Evolutionary conservation across 2,329 filamentous ascomycete species (phyloP).

Genomic region (Thermomyces lanuginosus): DNA sequence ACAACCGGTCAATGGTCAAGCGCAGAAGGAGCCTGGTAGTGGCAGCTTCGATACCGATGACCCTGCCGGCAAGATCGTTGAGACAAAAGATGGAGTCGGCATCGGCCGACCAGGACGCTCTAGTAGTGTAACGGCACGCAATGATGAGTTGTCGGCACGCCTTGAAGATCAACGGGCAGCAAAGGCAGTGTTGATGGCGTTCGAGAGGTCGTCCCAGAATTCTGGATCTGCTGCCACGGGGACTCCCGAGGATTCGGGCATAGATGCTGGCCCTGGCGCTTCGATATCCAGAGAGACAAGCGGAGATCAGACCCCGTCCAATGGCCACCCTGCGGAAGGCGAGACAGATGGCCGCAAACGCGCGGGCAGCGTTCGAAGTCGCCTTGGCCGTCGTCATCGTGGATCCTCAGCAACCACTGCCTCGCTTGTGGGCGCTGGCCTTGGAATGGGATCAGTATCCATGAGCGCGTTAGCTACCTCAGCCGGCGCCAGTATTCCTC

Average conservation of each 20-base stretch:
- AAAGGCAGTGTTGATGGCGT: conserved; percentile 45
- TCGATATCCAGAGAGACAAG: conserved; percentile 15
- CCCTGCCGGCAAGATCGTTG: conserved; percentile 18
- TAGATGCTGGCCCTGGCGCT: conserved; percentile 15
- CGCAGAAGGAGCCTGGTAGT: conserved; percentile 56
- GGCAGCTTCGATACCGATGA: conserved; percentile 65
- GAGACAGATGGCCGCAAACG: conserved; percentile 41
- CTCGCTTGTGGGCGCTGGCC: conserved; percentile 54
- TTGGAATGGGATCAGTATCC: conserved; percentile 53
- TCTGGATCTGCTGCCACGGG: conserved; percentile 24
- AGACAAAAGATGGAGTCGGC: conserved; percentile 22
- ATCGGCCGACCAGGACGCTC: conserved; percentile 24
- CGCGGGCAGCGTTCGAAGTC: conserved; percentile 52
- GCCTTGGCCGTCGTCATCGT: conserved; percentile 53
- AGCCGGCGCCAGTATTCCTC: conserved; percentile 45
- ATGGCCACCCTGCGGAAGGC: conserved; percentile 48
- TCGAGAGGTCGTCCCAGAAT: conserved; percentile 28
- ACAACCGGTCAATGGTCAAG: conserved; percentile 11
- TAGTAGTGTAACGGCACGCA: conserved; percentile 20
- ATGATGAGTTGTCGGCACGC: conserved; percentile 39
- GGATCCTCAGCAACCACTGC: conserved; percentile 62
- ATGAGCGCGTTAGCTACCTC: conserved; percentile 57
- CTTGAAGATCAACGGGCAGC: conserved; percentile 43
- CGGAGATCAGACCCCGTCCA: conserved; percentile 50
- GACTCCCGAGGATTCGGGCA: conserved; percentile 18